Percentiles rank a stretch among this genome's conserved stretches.
Conservation (phyloP, 441 rosid genomes). For the Corymbia citriodora region DNA sequence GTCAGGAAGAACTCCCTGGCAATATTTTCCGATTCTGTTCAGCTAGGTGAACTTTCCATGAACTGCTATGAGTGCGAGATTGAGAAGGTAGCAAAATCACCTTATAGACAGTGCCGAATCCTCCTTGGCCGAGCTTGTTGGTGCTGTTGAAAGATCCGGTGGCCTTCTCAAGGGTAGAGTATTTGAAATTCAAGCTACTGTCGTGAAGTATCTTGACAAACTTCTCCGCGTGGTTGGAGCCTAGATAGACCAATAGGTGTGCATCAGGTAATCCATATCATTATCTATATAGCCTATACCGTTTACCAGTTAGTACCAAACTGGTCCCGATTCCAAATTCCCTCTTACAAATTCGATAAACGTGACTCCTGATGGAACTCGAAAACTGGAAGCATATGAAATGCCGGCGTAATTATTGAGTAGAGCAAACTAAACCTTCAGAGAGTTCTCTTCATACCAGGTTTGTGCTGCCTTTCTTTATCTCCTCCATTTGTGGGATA, state of each 20-base stretch:
- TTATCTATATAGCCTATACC: background rate
- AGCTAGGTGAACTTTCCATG: background rate
- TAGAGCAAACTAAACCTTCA: background rate
- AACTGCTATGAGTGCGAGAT: background rate
- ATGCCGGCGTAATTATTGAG: background rate
- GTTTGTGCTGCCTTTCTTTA: background rate
- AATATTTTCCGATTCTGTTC: background rate
- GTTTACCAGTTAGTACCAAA: background rate
- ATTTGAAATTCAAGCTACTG: slow-evolving; percentile 88
- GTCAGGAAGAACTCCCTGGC: slow-evolving; percentile 77
- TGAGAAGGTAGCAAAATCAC: slow-evolving; percentile 18
- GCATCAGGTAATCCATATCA: background rate
- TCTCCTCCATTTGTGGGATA: background rate
- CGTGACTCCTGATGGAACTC: background rate
- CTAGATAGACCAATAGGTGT: slow-evolving; percentile 22
- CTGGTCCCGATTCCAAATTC: background rate
- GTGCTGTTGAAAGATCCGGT: slow-evolving; percentile 59
- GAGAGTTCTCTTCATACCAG: background rate
- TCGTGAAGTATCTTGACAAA: slow-evolving; percentile 65
- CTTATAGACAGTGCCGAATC: slow-evolving; percentile 95
- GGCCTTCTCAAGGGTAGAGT: slow-evolving; percentile 82
- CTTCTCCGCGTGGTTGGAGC: slow-evolving; percentile 58
- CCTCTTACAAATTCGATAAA: background rate
- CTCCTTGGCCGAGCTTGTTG: slow-evolving; percentile 97
- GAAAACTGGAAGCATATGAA: too few relatives aligned